phyloP scores from a whole-genome alignment of 495 filamentous ascomycete genomes.

The Immersiella caudata region DNA sequence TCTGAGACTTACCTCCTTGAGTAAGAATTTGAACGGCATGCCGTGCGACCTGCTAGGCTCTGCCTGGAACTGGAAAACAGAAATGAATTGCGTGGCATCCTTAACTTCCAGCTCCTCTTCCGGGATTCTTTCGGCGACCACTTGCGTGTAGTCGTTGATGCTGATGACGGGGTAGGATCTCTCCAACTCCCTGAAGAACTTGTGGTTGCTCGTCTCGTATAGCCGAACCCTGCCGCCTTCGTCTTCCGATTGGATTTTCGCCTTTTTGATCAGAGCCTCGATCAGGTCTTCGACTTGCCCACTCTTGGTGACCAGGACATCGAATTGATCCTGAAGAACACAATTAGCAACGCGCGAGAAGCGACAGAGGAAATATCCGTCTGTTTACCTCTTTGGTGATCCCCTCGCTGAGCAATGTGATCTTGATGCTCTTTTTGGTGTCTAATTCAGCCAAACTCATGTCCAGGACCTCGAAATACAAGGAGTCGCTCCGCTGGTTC shows the following conservation, averaged over 20 bases:
- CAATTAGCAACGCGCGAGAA: not conserved
- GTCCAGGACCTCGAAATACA: constrained; percentile 92
- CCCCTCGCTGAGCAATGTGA: constrained; percentile 86
- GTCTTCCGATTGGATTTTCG: constrained; percentile 71
- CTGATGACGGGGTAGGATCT: constrained; percentile 65
- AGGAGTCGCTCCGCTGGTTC: constrained; percentile 70
- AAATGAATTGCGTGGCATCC: constrained; percentile 64
- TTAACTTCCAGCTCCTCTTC: constrained; percentile 70
- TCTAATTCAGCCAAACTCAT: constrained; percentile 92
- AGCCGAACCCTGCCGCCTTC: constrained; percentile 67
- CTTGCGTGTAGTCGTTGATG: constrained; percentile 80
- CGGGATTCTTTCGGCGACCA: constrained; percentile 79
- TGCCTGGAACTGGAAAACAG: constrained; percentile 87
- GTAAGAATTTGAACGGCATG: constrained; percentile 86
- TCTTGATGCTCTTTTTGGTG: constrained; percentile 79
- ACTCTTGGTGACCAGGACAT: constrained; percentile 82
- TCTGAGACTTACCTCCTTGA: constrained; percentile 69
- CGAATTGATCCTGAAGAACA: constrained; percentile 63
- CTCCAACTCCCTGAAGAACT: constrained; percentile 73
- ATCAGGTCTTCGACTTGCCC: constrained; percentile 78
- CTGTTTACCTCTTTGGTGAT: constrained; percentile 78
- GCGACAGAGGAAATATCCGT: constrained; percentile 9
- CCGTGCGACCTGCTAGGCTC: constrained; percentile 76
- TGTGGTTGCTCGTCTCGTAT: constrained; percentile 76
- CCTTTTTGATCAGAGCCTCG: constrained; percentile 73